Base-by-base conservation (phyloP, 2,329 filamentous ascomycete species). In the Bipolaris victoriae region DNA sequence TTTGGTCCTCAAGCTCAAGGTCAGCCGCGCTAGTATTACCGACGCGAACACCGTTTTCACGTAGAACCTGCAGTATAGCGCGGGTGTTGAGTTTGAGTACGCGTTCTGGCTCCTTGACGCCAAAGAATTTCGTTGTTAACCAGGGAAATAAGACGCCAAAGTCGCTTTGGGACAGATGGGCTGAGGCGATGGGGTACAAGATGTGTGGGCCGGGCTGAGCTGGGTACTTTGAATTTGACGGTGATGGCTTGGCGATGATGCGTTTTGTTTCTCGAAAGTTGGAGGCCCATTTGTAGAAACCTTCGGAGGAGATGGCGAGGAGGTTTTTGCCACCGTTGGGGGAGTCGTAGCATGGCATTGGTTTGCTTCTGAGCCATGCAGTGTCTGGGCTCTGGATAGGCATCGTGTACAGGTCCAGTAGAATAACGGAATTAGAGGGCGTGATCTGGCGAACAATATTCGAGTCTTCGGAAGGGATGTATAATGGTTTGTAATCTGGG, bases 61-160 rank as follows among this genome's bases (percentile, higher is more conserved):
- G 68, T 39, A 90, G 75, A 82, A 91, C 61, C 80, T 98, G 68
- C 87, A 97, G 77, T 76, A 97, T 67, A 83, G 97, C 60, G 77
- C 97, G 60, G 85, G 92, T 39, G 87, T 98, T 78, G 86, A 99
- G 80, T 77, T 95, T 70, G 84, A 97, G 77, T 86, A 97, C 71
- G 88, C 92, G 48, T 79, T 97, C 70, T 78, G 95, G 71, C 78
- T 92, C 72, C 79, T 97, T 78, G 0, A 80, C 81, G 53, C 83
- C 82, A 54, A 82, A 80, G 10, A 82, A 70, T 41, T 79, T 79
- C 46, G 78, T 79, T 7, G 81, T 82, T 1, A 83, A 63, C 83
- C 88, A 90, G 0, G 91, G 91, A 70, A 96, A 96, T 20, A 96
- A 77, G 22, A 95, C 79, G 35, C 90, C 92, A 66, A 95, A 96